A percentile compares a stretch with the other conserved stretches of the same genome.
These are phyloP conservation scores for Amphicarpaea edgeworthii DNA, from an alignment of 306 rosid genomes.

Conservation along the genomic window DNA sequence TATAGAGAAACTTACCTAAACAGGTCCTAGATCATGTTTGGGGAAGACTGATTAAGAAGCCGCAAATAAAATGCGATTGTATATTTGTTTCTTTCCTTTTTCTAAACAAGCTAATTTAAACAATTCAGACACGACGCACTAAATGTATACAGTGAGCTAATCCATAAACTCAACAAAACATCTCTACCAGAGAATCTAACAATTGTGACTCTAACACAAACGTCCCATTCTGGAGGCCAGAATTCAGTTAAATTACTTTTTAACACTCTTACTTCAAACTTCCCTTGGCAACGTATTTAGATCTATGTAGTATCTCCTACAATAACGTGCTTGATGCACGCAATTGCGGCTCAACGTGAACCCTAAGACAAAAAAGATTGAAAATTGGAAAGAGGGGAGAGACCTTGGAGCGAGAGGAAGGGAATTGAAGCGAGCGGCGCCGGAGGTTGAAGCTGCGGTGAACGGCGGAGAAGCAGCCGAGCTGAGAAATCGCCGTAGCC, in stretches of 20 bases:
- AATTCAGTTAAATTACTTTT: too few species aligned
- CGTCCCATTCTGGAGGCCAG: neutral
- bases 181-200: neutral
- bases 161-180: neutral
- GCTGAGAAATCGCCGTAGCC: conserved; percentile 55
- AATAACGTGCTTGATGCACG: neutral
- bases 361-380: neutral
- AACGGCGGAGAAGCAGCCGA: conserved; percentile 62
- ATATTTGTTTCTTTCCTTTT: neutral
- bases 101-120: neutral
- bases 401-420: conserved; percentile 60
- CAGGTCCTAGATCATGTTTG: neutral
- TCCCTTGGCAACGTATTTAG: neutral
- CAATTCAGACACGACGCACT: too few species aligned
- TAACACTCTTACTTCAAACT: neutral
- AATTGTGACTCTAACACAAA: neutral
- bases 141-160: neutral
- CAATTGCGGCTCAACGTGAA: neutral
- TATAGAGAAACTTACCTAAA: too few species aligned
- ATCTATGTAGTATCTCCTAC: neutral
- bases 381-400: neutral
- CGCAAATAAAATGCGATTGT: neutral
- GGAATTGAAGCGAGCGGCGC: conserved; percentile 44
- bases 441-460: conserved; percentile 53
- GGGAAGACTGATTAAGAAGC: neutral